Conservation (phyloP, 768 basidiomycete species). For the Tephrocybe sp. region DNA sequence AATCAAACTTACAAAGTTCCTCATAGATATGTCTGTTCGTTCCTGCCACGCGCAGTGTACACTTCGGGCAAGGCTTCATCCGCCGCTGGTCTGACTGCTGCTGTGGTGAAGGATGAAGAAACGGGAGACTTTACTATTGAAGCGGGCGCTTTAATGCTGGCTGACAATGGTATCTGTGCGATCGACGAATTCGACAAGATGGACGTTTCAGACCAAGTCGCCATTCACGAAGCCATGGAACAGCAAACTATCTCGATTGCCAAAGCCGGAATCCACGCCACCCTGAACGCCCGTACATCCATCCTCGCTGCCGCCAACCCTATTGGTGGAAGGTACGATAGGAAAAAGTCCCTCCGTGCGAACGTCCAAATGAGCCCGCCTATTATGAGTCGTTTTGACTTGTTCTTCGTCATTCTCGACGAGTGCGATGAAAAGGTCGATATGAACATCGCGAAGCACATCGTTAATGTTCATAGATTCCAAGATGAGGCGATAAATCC, state of each 20-base stretch:
- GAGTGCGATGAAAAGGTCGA: slow-evolving; percentile 95
- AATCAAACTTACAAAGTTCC: slow-evolving; percentile 1
- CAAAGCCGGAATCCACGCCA: slow-evolving; percentile 98
- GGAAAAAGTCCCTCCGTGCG: slow-evolving; percentile 86
- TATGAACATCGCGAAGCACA: slow-evolving; percentile 92
- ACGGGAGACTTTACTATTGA: slow-evolving; percentile 99
- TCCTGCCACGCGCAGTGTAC: slow-evolving; percentile 96
- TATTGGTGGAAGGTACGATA: slow-evolving; percentile 93
- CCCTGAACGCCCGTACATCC: slow-evolving; percentile 94
- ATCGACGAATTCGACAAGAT: slow-evolving; percentile 99
- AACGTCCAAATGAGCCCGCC: slow-evolving; percentile 98
- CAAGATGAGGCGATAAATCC: slow-evolving; percentile 93
- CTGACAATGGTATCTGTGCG: slow-evolving; percentile 99
- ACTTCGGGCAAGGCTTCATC: slow-evolving; percentile 99
- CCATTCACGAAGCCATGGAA: slow-evolving; percentile 99
- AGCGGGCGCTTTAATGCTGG: slow-evolving; percentile 98
- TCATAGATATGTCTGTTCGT: slow-evolving; percentile 91
- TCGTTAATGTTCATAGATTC: slow-evolving; percentile 96
- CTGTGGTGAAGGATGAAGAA: slow-evolving; percentile 98
- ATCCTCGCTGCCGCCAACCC: slow-evolving; percentile 99
- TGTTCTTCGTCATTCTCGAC: slow-evolving; percentile 98
- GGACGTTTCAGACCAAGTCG: slow-evolving; percentile 98
- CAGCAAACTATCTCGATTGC: slow-evolving; percentile 99
- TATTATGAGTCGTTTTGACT: slow-evolving; percentile 98
- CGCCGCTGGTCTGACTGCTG: slow-evolving; percentile 97